These are phyloP conservation scores for Salix viminalis DNA, from an alignment of 345 rosid genomes.

Conservation along the genomic window DNA sequence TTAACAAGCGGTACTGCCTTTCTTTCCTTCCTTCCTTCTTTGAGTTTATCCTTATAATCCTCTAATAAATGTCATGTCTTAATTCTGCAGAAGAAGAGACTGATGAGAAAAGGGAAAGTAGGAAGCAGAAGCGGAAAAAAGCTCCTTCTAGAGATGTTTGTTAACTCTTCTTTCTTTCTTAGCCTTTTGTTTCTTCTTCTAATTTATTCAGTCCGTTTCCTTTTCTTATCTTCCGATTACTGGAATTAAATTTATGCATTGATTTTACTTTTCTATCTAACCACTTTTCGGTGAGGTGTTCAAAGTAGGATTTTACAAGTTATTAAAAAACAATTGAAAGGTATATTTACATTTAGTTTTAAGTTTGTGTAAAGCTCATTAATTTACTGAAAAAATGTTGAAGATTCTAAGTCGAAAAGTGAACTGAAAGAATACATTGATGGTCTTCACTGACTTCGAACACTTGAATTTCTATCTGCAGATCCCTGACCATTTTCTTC, in stretches of 20 bases:
- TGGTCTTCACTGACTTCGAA: no score
- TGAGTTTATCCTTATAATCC: neutral
- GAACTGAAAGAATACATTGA: no score
- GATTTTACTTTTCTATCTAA: no score
- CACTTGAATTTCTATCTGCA: conserved; percentile 34
- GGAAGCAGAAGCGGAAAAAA: conserved; percentile 51
- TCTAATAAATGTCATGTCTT: neutral
- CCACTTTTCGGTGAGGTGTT: no score
- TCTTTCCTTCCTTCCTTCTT: neutral
- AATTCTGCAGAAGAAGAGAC: conserved; percentile 53
- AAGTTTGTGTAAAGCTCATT: no score
- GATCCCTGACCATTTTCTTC: conserved; percentile 85
- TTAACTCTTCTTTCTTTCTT: neutral
- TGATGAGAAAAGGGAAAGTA: conserved; percentile 39
- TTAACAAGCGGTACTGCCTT: conserved; percentile 46
- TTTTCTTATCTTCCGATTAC: neutral
- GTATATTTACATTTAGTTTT: no score
- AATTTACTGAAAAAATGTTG: no score
- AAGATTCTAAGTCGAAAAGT: no score
- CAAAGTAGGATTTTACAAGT: no score
- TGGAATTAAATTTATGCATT: no score
- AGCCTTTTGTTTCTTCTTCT: neutral
- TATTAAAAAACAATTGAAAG: no score
- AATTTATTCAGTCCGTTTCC: neutral
- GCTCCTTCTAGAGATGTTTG: conserved; percentile 37